Conservation (phyloP, 805 yeast genomes). For the Wickerhamomyces tratensis region DNA sequence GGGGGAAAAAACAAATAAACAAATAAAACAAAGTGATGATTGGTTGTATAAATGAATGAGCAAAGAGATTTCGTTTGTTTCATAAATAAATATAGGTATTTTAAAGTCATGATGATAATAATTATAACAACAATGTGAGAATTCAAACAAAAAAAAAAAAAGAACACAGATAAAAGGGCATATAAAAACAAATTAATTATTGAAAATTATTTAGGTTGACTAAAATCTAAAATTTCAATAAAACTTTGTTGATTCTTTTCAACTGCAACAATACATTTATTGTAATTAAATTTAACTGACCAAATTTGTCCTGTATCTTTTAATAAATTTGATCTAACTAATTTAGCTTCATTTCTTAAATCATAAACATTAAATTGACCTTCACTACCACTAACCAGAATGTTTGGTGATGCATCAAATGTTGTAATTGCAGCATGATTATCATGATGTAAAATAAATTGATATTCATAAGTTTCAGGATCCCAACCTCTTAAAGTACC, state of each 20-base stretch:
- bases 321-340: conserved; percentile 61
- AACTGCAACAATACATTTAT: conserved; percentile 86
- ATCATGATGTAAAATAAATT: conserved; percentile 53
- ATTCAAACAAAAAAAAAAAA: too few relatives aligned
- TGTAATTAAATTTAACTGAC: conserved; percentile 85
- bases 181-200: too few relatives aligned
- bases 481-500: conserved; percentile 90
- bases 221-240: conserved; percentile 81
- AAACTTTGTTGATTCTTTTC: conserved; percentile 63
- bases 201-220: conserved; percentile 14
- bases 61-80: too few relatives aligned
- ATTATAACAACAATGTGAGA: too few relatives aligned
- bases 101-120: too few relatives aligned
- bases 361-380: conserved; percentile 85
- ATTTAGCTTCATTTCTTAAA: conserved; percentile 56
- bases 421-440: conserved; percentile 92
- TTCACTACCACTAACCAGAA: conserved; percentile 85
- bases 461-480: conserved; percentile 61
- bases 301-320: conserved; percentile 81
- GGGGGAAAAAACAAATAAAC: too few relatives aligned
- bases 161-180: too few relatives aligned
- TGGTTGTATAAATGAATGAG: too few relatives aligned
- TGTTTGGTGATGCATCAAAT: conserved; percentile 77
- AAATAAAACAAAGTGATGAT: too few relatives aligned
- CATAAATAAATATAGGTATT: too few relatives aligned